These are phyloP conservation scores for Medakamo hakoo DNA, from an alignment of 139 green algal genomes.

Conservation along the genomic window DNA sequence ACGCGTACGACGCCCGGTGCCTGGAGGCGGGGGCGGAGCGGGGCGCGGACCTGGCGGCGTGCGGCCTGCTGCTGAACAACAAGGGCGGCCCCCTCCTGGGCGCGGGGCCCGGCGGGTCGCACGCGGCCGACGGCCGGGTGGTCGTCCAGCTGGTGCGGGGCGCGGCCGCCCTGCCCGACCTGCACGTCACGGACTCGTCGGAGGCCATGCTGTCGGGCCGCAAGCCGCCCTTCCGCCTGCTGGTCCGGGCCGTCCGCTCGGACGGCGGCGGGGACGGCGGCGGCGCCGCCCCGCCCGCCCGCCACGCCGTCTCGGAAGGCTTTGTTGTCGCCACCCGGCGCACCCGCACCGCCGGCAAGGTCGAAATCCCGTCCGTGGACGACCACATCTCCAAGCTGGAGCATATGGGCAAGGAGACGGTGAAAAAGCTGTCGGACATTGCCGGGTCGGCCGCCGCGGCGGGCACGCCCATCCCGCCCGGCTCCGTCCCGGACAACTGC, in stretches of 20 bases:
- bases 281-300: slow-evolving; percentile 13
- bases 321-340: slow-evolving; percentile 70
- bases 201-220: slow-evolving; percentile 71
- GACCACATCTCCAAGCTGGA: slow-evolving; percentile 75
- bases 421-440: slow-evolving; percentile 76
- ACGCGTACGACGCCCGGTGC: slow-evolving; percentile 57
- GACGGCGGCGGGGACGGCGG: slow-evolving; percentile 4
- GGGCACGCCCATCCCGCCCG: slow-evolving; percentile 38
- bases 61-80: slow-evolving; percentile 63
- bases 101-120: slow-evolving; percentile 7
- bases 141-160: slow-evolving; percentile 14
- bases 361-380: slow-evolving; percentile 72
- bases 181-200: slow-evolving; percentile 53
- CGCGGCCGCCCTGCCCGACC: slow-evolving; percentile 22
- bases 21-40: slow-evolving; percentile 36
- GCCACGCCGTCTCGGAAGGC: slow-evolving; percentile 55
- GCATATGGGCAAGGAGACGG: slow-evolving; percentile 85
- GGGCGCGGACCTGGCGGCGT: slow-evolving; percentile 47
- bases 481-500: slow-evolving; percentile 38
- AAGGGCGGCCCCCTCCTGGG: slow-evolving; percentile 26
- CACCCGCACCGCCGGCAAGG: slow-evolving; percentile 60
- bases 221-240: slow-evolving; percentile 74
- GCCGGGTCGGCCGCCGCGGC: slow-evolving; percentile 21
- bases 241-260: slow-evolving; percentile 37
- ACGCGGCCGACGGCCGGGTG: slow-evolving; percentile 11